Conservation (phyloP, 2,329 filamentous ascomycete species). For the Exophiala alcalophila region DNA sequence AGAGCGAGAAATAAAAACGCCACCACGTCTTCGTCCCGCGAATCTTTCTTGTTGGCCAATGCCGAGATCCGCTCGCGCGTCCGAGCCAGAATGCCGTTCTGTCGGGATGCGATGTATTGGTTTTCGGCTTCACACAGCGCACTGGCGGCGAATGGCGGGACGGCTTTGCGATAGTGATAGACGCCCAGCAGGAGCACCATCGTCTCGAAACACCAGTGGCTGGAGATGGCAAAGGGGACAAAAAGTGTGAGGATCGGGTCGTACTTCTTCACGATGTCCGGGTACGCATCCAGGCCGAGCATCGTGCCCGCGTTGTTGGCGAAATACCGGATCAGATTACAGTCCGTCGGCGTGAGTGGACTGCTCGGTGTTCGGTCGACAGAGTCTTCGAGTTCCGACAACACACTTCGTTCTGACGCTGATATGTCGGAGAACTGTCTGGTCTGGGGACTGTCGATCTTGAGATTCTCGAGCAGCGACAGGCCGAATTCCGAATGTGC, state of each 20-base stretch:
- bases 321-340: constrained; percentile 21
- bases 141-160: not conserved
- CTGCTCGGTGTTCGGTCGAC: constrained; percentile 3
- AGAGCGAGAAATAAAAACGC: constrained; percentile 24
- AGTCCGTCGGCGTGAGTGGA: constrained; percentile 10
- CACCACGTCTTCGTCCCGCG: constrained; percentile 20
- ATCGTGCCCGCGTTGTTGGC: constrained; percentile 16
- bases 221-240: constrained; percentile 19
- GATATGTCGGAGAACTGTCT: too few species aligned
- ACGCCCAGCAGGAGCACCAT: constrained; percentile 22
- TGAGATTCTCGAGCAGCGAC: constrained; percentile 10
- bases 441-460: constrained; percentile 10
- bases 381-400: constrained; percentile 7
- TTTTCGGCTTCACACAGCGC: constrained; percentile 14
- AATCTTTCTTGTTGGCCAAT: constrained; percentile 15
- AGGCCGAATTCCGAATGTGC: constrained; percentile 18
- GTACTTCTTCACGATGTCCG: constrained; percentile 16
- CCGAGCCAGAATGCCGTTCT: constrained; percentile 21
- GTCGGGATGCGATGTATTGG: constrained; percentile 19
- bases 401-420: constrained; percentile 2
- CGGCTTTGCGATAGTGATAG: constrained; percentile 12
- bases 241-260: constrained; percentile 18
- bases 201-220: constrained; percentile 25
- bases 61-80: constrained; percentile 23
- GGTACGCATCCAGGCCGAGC: constrained; percentile 17